These are phyloP conservation scores for Ophiostoma sp. DNA, from an alignment of 2,329 filamentous ascomycete genomes.

Conservation along the genomic window DNA sequence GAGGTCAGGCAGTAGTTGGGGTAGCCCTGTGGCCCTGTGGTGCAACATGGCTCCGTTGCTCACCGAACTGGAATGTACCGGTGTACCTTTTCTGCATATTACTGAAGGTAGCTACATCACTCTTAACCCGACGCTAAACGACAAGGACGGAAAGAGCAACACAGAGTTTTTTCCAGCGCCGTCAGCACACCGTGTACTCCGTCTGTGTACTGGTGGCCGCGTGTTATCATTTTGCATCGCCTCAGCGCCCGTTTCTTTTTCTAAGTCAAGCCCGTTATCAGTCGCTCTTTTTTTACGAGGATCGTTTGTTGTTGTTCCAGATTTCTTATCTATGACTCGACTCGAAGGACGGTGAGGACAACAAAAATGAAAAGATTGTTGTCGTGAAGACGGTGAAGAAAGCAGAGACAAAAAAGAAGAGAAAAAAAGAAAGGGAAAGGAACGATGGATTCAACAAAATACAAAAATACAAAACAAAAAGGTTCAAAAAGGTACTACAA, in stretches of 20 bases:
- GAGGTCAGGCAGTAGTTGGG: neutral
- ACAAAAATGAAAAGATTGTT: neutral
- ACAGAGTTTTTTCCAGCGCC: neutral
- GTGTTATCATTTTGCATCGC: conserved; percentile 9
- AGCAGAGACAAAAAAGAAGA: neutral
- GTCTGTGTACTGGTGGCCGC: too few relatives aligned
- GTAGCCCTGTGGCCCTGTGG: neutral
- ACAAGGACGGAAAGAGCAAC: neutral
- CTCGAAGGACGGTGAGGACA: neutral
- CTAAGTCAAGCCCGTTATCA: neutral
- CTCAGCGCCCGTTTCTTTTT: neutral
- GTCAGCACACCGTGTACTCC: neutral
- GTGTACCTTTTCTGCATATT: neutral
- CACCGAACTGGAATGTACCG: conserved; percentile 3
- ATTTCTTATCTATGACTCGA: conserved; percentile 12
- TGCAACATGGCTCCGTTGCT: conserved; percentile 3
- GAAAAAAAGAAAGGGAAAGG: neutral
- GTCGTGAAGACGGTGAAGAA: neutral
- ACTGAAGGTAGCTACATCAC: neutral
- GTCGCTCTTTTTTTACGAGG: neutral
- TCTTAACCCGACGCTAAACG: conserved; percentile 26
- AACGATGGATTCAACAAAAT: neutral
- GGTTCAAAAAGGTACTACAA: too few relatives aligned
- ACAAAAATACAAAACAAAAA: neutral
- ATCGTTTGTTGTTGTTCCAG: conserved; percentile 3